A percentile compares a stretch with the other conserved stretches of the same genome.
These are phyloP conservation scores for Comarum palustre DNA, from an alignment of 306 rosid species.

Conservation along the genomic window DNA sequence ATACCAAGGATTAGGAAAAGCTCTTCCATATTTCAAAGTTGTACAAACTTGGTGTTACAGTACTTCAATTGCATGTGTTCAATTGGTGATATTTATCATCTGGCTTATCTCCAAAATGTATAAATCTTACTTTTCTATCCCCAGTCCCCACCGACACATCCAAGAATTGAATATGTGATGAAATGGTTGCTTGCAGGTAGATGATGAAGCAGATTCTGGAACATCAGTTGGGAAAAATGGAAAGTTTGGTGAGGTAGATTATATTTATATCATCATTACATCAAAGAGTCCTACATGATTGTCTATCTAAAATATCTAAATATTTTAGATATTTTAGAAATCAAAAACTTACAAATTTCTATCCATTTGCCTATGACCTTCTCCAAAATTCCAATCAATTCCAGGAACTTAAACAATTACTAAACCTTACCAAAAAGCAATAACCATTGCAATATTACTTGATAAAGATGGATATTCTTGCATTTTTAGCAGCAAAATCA, in stretches of 20 bases:
- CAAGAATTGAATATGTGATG: constrained; percentile 5
- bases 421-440: too few species aligned
- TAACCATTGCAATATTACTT: too few species aligned
- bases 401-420: too few species aligned
- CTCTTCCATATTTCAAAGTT: neutral
- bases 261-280: too few species aligned
- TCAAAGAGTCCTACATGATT: too few species aligned
- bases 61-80: neutral
- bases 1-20: neutral
- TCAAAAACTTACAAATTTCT: too few species aligned
- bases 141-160: neutral
- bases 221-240: constrained; percentile 20
- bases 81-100: neutral
- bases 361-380: too few species aligned
- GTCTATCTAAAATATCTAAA: too few species aligned
- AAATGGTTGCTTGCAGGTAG: constrained; percentile 35
- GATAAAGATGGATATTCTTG: too few species aligned
- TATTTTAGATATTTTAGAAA: too few species aligned
- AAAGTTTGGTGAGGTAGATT: constrained; percentile 32
- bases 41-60: neutral
- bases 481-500: too few species aligned
- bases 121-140: neutral
- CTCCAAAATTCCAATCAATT: too few species aligned
- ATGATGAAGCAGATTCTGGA: constrained; percentile 54
- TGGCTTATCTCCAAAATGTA: neutral